A percentile compares a stretch with the other conserved stretches of the same genome.
Conservation (phyloP, 192 early-diverging fungal genomes). For the Backusella sp. region DNA sequence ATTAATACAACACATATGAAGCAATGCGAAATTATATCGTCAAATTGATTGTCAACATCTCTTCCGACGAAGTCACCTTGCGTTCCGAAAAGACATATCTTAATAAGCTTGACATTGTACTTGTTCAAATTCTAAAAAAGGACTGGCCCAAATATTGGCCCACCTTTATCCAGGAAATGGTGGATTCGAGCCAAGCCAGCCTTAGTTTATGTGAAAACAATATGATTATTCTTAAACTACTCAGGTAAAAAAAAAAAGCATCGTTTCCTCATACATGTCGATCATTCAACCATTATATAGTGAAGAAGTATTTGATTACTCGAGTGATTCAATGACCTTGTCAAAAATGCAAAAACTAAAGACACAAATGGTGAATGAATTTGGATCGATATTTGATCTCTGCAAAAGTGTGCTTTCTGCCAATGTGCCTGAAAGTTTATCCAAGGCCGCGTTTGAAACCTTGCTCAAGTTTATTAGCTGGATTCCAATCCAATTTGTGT, state of each 20-base stretch:
- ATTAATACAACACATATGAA: not conserved
- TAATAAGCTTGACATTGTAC: conserved; percentile 19
- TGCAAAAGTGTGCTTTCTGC: conserved; percentile 11
- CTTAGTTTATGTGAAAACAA: conserved; percentile 27
- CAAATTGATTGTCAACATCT: conserved; percentile 3
- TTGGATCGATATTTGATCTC: conserved; percentile 12
- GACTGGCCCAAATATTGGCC: conserved; percentile 34
- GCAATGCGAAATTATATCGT: conserved; percentile 31
- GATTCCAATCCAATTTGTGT: conserved; percentile 20
- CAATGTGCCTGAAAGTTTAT: not conserved
- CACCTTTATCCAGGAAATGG: conserved; percentile 21
- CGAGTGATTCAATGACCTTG: conserved; percentile 16
- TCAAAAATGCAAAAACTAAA: conserved; percentile 26
- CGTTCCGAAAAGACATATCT: conserved; percentile 3
- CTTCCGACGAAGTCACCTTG: conserved; percentile 6
- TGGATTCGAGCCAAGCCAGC: conserved; percentile 19
- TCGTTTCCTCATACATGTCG: not conserved
- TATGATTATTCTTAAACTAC: conserved; percentile 20
- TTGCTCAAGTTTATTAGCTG: conserved; percentile 13
- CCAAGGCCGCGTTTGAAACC: conserved; percentile 1
- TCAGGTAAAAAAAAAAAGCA: not conserved
- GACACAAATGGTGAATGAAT: conserved; percentile 19
- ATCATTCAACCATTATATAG: not conserved
- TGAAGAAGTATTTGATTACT: conserved; percentile 30
- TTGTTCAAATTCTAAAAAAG: conserved; percentile 30